Conservation (phyloP, 2,329 filamentous ascomycete species). For the Curvularia eragrostidis region DNA sequence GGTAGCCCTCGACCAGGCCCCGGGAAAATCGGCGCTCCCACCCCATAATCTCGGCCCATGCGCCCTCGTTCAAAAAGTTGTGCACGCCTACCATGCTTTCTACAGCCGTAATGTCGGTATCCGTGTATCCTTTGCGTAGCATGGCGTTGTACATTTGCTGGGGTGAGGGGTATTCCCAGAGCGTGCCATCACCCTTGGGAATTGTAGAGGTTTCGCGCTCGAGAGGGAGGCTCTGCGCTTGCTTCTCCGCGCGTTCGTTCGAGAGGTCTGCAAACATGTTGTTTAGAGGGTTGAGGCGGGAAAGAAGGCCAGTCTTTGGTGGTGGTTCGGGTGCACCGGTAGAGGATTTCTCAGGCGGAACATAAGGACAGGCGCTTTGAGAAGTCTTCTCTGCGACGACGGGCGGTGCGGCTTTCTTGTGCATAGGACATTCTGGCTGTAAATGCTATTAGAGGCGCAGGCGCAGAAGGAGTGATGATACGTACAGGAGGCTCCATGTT, state of each 20-base stretch:
- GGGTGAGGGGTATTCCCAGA: constrained; percentile 97
- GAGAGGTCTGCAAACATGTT: constrained; percentile 93
- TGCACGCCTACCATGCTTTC: constrained; percentile 98
- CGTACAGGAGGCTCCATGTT: constrained; percentile 63
- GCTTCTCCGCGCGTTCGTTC: constrained; percentile 76
- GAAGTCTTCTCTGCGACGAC: constrained; percentile 41
- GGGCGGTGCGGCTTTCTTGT: constrained; percentile 55
- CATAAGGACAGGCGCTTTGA: constrained; percentile 59
- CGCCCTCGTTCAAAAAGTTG: constrained; percentile 97
- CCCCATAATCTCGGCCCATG: constrained; percentile 91
- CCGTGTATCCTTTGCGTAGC: constrained; percentile 91
- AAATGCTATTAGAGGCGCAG: constrained; percentile 28
- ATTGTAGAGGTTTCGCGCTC: constrained; percentile 87
- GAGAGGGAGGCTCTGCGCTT: constrained; percentile 76
- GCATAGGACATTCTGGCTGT: constrained; percentile 74
- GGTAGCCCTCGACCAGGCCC: constrained; percentile 75
- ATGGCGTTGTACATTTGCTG: constrained; percentile 99
- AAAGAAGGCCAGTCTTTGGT: constrained; percentile 60
- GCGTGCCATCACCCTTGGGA: constrained; percentile 78
- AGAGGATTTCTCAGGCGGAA: constrained; percentile 48
- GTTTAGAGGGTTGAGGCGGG: constrained; percentile 81
- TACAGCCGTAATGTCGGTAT: constrained; percentile 91
- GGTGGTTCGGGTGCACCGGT: constrained; percentile 43
- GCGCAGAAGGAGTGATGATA: constrained; percentile 9
- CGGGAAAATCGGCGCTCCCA: constrained; percentile 88